Evolutionary conservation across 1,284 basidiomycete genomes (phyloP).

Genomic region (Singerocomus inundabilis): DNA sequence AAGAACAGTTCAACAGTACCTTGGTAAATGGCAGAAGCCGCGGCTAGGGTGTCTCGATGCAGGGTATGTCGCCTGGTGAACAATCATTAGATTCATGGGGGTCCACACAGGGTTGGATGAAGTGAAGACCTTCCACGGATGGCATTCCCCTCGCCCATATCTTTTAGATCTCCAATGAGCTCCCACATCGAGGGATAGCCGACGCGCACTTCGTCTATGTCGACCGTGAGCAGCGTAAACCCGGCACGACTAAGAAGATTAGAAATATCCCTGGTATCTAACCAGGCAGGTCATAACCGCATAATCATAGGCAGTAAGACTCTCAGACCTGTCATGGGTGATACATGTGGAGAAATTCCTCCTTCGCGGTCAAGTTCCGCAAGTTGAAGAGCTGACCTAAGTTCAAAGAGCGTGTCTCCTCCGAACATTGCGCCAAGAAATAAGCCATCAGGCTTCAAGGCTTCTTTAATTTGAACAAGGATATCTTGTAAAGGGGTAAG

Average conservation of each 20-base stretch:
- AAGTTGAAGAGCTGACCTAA: constrained; percentile 86
- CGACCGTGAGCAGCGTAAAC: constrained; percentile 92
- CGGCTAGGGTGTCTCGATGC: constrained; percentile 84
- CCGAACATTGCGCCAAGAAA: constrained; percentile 95
- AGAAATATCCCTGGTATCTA: constrained; percentile 88
- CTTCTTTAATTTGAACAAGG: constrained; percentile 85
- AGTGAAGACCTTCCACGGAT: constrained; percentile 69
- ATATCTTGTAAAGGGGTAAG: constrained; percentile 48
- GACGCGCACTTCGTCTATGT: constrained; percentile 91
- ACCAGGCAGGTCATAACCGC: constrained; percentile 4
- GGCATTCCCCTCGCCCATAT: constrained; percentile 98
- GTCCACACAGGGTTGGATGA: background rate
- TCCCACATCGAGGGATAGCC: constrained; percentile 97
- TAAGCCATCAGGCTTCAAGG: constrained; percentile 88
- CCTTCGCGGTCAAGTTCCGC: constrained; percentile 95
- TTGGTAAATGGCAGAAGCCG: constrained; percentile 92
- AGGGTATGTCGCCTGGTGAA: constrained; percentile 61
- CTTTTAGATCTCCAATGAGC: constrained; percentile 86
- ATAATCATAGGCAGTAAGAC: background rate
- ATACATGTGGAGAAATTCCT: constrained; percentile 92
- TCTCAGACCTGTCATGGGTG: constrained; percentile 90
- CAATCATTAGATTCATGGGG: background rate
- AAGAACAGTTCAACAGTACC: constrained; percentile 42
- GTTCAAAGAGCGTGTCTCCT: constrained; percentile 95
- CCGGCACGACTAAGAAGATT: constrained; percentile 91